Percentiles rank a stretch among this genome's conserved stretches.
These are phyloP conservation scores for Brettanomyces sp. DNA, from an alignment of 805 yeast species.

Conservation along the genomic window DNA sequence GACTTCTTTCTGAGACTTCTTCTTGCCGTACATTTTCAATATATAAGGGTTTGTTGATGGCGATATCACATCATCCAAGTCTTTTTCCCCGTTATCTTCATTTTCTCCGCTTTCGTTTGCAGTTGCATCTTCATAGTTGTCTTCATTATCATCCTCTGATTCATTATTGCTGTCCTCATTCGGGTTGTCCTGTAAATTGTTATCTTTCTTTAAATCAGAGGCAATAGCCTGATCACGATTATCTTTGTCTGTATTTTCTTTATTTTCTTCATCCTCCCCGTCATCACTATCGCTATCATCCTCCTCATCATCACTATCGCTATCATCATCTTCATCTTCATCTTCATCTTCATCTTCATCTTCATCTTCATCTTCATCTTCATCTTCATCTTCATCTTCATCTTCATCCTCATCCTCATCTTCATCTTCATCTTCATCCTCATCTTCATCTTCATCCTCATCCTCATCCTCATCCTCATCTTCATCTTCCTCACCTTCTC, in stretches of 20 bases:
- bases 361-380: constrained; percentile 9
- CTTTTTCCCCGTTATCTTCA: constrained; percentile 1
- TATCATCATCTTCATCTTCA: constrained; percentile 2
- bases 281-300: constrained; percentile 5
- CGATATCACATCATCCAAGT: constrained; percentile 7
- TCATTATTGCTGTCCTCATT: not conserved
- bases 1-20: not conserved
- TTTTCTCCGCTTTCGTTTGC: not conserved
- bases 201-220: not conserved
- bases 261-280: constrained; percentile 4
- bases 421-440: too few species aligned
- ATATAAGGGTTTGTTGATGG: constrained; percentile 10
- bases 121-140: constrained; percentile 4
- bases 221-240: constrained; percentile 2
- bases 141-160: constrained; percentile 2
- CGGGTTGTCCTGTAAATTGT: not conserved
- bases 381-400: constrained; percentile 3
- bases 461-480: constrained; percentile 14
- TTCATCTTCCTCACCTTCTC: constrained; percentile 24
- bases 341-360: constrained; percentile 1
- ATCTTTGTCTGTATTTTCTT: constrained; percentile 2
- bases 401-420: too few species aligned
- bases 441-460: constrained; percentile 2
- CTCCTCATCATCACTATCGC: not conserved
- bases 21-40: constrained; percentile 5